phyloP scores from a whole-genome alignment of 2,329 filamentous ascomycete genomes.

The Neocucurbitaria cava region DNA sequence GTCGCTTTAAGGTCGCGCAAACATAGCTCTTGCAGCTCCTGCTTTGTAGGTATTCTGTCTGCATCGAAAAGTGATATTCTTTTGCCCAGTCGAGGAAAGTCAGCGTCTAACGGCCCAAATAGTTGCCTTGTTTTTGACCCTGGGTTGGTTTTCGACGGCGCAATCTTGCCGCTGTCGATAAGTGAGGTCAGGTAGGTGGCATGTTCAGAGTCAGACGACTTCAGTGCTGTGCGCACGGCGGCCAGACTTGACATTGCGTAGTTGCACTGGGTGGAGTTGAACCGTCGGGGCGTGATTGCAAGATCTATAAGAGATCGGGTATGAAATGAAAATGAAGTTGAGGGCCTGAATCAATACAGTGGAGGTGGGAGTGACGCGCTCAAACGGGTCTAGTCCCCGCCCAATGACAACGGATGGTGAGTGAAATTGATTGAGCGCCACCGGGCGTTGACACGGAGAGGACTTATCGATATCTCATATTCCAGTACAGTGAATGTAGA shows the following conservation, averaged over 20 bases:
- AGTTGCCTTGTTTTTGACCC: background rate
- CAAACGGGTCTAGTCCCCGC: background rate
- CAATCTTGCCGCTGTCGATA: slow-evolving; percentile 12
- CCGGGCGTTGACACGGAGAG: background rate
- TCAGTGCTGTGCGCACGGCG: slow-evolving; percentile 10
- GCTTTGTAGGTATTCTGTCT: slow-evolving; percentile 2
- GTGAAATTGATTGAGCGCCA: background rate
- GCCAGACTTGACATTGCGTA: slow-evolving; percentile 1
- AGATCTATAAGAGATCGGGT: background rate
- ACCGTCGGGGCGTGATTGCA: background rate
- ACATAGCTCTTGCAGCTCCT: slow-evolving; percentile 19
- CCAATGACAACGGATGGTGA: background rate
- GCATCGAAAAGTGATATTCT: slow-evolving; percentile 13
- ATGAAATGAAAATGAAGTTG: background rate
- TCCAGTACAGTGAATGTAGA: background rate
- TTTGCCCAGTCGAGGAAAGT: slow-evolving; percentile 16
- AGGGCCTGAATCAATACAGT: background rate
- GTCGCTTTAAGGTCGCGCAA: slow-evolving; percentile 8
- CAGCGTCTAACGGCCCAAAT: slow-evolving; percentile 5
- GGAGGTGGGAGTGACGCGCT: background rate
- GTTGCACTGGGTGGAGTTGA: background rate
- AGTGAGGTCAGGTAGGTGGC: slow-evolving; percentile 10
- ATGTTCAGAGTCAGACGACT: slow-evolving; percentile 8
- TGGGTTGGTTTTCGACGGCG: slow-evolving; percentile 1
- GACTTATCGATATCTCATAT: background rate